A percentile compares a stretch with the other conserved stretches of the same genome.
These are phyloP conservation scores for Neocatenulostroma microsporum DNA, from an alignment of 2,329 filamentous ascomycete species.

Conservation along the genomic window DNA sequence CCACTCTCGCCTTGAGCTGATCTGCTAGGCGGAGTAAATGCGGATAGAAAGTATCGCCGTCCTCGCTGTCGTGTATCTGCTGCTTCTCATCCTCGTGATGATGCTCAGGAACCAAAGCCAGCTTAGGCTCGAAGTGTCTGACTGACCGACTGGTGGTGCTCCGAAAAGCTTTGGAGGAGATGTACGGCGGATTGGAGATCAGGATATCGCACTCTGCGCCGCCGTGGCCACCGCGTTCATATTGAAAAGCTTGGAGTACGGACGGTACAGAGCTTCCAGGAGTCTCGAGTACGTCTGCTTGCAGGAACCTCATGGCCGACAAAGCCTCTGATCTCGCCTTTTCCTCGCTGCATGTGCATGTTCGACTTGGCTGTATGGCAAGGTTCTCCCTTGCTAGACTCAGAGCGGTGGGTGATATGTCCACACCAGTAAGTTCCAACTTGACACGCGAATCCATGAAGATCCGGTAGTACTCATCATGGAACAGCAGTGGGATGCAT, in stretches of 20 bases:
- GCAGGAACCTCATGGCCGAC: too few relatives aligned
- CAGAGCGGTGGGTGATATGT: constrained; percentile 62
- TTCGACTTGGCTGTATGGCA: constrained; percentile 44
- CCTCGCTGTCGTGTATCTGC: too few relatives aligned
- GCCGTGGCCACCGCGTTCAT: too few relatives aligned
- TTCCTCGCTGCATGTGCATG: too few relatives aligned
- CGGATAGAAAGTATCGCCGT: constrained; percentile 58
- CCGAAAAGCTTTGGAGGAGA: constrained; percentile 59
- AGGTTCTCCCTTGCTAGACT: constrained; percentile 57
- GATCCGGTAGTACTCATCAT: constrained; percentile 48
- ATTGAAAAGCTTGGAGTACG: too few relatives aligned
- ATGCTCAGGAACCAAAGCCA: constrained; percentile 63
- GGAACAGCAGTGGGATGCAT: constrained; percentile 74
- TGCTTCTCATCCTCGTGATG: too few relatives aligned
- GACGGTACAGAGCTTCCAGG: too few relatives aligned
- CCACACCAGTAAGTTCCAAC: constrained; percentile 57
- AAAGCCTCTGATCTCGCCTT: too few relatives aligned
- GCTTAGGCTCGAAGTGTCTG: constrained; percentile 67
- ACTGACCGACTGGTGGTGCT: constrained; percentile 64
- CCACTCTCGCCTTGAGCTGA: constrained; percentile 44
- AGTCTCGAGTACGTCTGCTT: too few relatives aligned
- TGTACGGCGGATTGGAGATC: constrained; percentile 85
- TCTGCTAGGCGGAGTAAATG: constrained; percentile 52
- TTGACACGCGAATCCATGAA: constrained; percentile 9
- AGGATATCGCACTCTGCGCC: constrained; percentile 56